These are phyloP conservation scores for Penicillium lividum DNA, from an alignment of 495 filamentous ascomycete genomes.

Conservation along the genomic window DNA sequence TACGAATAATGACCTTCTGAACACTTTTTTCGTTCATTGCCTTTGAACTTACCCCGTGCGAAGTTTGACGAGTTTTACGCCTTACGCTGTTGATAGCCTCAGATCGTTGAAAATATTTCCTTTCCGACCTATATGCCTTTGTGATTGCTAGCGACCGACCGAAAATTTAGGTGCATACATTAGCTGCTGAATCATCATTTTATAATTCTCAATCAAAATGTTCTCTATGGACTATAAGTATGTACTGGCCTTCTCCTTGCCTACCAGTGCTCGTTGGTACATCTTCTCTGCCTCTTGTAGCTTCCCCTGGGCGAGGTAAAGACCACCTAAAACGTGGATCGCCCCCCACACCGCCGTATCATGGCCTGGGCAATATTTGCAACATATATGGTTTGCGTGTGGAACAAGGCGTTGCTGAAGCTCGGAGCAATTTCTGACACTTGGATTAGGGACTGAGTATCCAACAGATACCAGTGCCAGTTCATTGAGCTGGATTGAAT, in stretches of 20 bases:
- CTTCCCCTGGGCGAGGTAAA: conserved; percentile 24
- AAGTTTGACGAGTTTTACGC: conserved; percentile 30
- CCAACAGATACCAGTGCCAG: too few species aligned
- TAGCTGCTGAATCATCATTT: neutral
- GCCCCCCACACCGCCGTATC: too few species aligned
- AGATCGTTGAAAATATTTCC: conserved; percentile 3
- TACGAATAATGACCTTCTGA: conserved; percentile 6
- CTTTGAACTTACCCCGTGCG: neutral
- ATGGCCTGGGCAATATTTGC: too few species aligned
- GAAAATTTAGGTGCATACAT: neutral
- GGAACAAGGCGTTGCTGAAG: too few species aligned
- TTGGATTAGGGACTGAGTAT: too few species aligned
- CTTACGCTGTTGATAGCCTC: conserved; percentile 26
- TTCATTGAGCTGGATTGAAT: too few species aligned
- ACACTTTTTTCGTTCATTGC: neutral
- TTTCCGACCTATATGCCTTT: conserved; percentile 6
- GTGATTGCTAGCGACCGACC: neutral
- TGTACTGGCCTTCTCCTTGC: conserved; percentile 28
- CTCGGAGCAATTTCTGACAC: too few species aligned
- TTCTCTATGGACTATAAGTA: too few species aligned
- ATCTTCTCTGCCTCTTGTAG: conserved; percentile 27
- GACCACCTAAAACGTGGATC: too few species aligned
- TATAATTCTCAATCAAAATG: neutral
- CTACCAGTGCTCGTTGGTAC: conserved; percentile 28
- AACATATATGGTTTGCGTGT: too few species aligned